Percentiles rank a stretch among this genome's conserved stretches.
Evolutionary conservation across 805 yeast species (phyloP).

Genomic region (Tetrapisispora namnaoensis): DNA sequence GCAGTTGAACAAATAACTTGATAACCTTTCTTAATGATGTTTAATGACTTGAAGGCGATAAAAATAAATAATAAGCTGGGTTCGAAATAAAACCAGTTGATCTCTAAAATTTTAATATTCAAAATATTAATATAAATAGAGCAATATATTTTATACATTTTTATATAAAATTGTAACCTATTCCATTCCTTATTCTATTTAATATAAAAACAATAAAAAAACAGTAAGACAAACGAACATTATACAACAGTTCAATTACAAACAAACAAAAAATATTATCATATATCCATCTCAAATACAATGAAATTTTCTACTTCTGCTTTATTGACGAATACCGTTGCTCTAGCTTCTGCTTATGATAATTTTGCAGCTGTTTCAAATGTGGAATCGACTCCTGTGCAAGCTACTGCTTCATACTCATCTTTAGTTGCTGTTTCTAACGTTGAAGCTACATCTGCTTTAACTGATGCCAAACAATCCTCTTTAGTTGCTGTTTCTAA

Average conservation of each 20-base stretch:
- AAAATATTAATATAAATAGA: background rate
- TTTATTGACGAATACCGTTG: background rate
- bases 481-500: constrained; percentile 1
- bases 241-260: no score
- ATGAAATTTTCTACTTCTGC: constrained; percentile 4
- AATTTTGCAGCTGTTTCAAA: background rate
- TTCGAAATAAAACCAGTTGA: no score
- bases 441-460: background rate
- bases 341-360: background rate
- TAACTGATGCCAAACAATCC: background rate
- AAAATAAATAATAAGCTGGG: no score
- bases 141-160: background rate
- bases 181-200: no score
- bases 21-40: no score
- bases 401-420: background rate
- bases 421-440: background rate
- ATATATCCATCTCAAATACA: background rate
- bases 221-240: no score
- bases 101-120: no score
- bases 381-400: background rate
- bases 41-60: no score
- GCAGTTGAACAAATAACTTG: no score
- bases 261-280: background rate
- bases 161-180: no score
- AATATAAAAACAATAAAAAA: no score